These are phyloP conservation scores for Colletotrichum truncatum DNA, from an alignment of 2,329 filamentous ascomycete species.

Conservation along the genomic window DNA sequence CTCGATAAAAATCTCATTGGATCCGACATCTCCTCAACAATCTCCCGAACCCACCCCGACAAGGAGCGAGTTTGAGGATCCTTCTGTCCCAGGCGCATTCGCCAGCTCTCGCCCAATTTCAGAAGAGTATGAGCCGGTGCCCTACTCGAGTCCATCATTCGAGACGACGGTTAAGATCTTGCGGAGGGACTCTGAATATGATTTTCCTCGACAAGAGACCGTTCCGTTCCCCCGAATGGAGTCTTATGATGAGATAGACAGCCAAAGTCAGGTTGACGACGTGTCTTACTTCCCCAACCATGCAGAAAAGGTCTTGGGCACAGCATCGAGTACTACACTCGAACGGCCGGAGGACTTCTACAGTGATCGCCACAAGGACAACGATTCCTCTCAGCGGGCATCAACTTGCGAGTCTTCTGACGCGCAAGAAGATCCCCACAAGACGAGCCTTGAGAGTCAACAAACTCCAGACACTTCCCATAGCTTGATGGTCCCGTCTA, in stretches of 20 bases:
- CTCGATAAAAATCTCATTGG: constrained; percentile 51
- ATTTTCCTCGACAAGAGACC: constrained; percentile 33
- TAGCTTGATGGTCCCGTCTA: constrained; percentile 57
- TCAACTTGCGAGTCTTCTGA: constrained; percentile 51
- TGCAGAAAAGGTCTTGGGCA: constrained; percentile 44
- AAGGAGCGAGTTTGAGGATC: constrained; percentile 35
- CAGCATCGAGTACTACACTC: constrained; percentile 45
- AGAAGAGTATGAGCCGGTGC: constrained; percentile 50
- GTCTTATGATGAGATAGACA: constrained; percentile 48
- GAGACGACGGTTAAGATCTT: constrained; percentile 61
- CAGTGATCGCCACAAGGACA: constrained; percentile 16
- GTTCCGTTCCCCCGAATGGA: constrained; percentile 47
- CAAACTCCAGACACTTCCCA: constrained; percentile 48
- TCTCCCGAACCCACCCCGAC: constrained; percentile 37
- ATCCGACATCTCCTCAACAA: constrained; percentile 39
- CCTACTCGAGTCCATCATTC: constrained; percentile 47
- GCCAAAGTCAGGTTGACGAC: constrained; percentile 46
- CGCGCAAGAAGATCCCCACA: constrained; percentile 21
- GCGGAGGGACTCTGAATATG: constrained; percentile 52
- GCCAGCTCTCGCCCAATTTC: constrained; percentile 23
- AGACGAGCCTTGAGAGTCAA: constrained; percentile 26
- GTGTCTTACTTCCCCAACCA: constrained; percentile 42
- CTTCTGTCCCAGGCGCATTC: constrained; percentile 41
- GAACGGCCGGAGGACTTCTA: constrained; percentile 39
- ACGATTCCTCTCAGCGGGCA: constrained; percentile 43